A percentile compares a stretch with the other conserved stretches of the same genome.
Evolutionary conservation across 78 protist species (phyloP).

Genomic region (Tieghemostelium lacteum): DNA sequence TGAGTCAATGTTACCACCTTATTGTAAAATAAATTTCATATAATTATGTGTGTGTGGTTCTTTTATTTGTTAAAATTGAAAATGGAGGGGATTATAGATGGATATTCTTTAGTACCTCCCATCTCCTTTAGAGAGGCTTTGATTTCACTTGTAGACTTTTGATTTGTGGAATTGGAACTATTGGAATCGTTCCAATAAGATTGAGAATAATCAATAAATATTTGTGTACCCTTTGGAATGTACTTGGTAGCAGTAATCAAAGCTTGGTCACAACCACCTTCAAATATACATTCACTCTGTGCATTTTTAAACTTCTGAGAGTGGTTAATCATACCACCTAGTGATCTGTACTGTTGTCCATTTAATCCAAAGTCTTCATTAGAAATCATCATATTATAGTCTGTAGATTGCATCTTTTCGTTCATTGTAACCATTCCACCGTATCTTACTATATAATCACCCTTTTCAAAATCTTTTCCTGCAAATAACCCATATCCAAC

Average conservation of each 20-base stretch:
- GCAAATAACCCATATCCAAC: constrained; percentile 81
- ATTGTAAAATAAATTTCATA: too few species aligned
- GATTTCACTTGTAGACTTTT: not conserved
- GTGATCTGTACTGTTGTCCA: constrained; percentile 42
- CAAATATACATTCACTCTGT: constrained; percentile 72
- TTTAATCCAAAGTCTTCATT: constrained; percentile 78
- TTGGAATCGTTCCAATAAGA: constrained; percentile 36
- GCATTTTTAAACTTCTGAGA: constrained; percentile 62
- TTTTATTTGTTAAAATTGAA: too few species aligned
- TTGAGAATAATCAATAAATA: constrained; percentile 70
- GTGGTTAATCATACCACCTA: constrained; percentile 84
- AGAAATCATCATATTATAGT: constrained; percentile 74
- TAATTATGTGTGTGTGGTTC: too few species aligned
- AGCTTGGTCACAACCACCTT: constrained; percentile 81
- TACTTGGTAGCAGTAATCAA: constrained; percentile 68
- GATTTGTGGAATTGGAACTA: not conserved
- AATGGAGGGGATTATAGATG: constrained; percentile 25
- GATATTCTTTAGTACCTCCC: constrained; percentile 48
- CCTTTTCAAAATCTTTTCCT: constrained; percentile 17
- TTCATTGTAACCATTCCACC: constrained; percentile 65
- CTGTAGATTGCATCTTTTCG: constrained; percentile 42
- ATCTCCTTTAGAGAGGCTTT: constrained; percentile 2
- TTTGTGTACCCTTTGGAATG: constrained; percentile 63
- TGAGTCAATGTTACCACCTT: too few species aligned
- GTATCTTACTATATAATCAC: constrained; percentile 69